These are phyloP conservation scores for Linnemannia zychae DNA, from an alignment of 192 early-diverging fungal genomes.

Conservation along the genomic window DNA sequence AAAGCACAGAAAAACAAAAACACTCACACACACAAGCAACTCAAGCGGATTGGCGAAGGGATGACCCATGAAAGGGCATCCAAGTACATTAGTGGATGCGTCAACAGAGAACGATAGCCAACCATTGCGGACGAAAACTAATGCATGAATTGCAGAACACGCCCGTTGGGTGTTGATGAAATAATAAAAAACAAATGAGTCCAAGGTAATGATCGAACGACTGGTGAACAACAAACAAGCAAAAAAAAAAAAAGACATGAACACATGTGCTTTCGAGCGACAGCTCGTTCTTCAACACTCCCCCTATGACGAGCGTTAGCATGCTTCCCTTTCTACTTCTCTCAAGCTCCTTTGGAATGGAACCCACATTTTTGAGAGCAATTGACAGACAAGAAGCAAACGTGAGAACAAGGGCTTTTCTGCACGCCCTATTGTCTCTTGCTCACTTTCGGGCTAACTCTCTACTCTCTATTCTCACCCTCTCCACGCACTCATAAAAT, in stretches of 20 bases:
- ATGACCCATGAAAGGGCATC: background rate
- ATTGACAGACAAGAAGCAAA: background rate
- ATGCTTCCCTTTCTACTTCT: no score
- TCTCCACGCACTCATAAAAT: background rate
- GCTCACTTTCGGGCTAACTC: background rate
- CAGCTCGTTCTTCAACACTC: background rate
- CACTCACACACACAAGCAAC: background rate
- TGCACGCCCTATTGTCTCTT: background rate
- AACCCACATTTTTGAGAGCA: slow-evolving; percentile 3
- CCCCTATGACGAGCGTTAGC: no score
- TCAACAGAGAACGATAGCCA: background rate
- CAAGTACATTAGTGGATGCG: background rate
- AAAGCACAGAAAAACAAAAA: background rate
- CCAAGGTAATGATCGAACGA: background rate
- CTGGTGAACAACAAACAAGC: background rate
- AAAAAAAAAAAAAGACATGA: background rate
- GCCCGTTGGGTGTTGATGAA: background rate
- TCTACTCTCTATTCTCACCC: background rate
- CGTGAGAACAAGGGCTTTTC: no score
- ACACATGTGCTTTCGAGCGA: background rate
- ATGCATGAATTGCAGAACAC: background rate
- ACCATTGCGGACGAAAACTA: background rate
- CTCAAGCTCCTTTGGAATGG: no score
- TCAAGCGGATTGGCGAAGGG: background rate
- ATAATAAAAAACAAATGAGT: background rate